Conservation (phyloP, 2,329 filamentous ascomycete genomes). For the Fusarium illudens region DNA sequence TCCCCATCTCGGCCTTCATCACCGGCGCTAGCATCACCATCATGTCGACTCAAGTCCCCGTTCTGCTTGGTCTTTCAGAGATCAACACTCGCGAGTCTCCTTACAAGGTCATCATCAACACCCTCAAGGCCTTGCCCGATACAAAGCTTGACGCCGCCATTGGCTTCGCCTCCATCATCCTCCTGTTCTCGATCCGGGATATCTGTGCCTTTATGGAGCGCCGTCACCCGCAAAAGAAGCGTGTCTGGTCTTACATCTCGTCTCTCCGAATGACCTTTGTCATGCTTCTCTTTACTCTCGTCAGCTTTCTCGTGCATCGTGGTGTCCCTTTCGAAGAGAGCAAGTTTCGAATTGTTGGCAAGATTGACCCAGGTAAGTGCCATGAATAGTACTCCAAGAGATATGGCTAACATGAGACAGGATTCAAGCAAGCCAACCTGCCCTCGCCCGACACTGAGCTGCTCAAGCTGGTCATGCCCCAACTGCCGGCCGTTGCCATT, state of each 20-base stretch:
- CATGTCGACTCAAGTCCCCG: slow-evolving; percentile 57
- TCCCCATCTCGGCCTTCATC: slow-evolving; percentile 60
- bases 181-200: slow-evolving; percentile 71
- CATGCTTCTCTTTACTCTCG: slow-evolving; percentile 77
- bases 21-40: slow-evolving; percentile 62
- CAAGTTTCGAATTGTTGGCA: slow-evolving; percentile 70
- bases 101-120: slow-evolving; percentile 56
- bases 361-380: slow-evolving; percentile 67
- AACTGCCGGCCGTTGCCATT: slow-evolving; percentile 77
- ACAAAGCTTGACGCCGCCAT: slow-evolving; percentile 74
- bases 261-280: slow-evolving; percentile 79
- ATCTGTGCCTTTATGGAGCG: slow-evolving; percentile 68
- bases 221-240: slow-evolving; percentile 66
- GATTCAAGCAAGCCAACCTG: slow-evolving; percentile 70
- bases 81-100: slow-evolving; percentile 57
- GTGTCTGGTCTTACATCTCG: slow-evolving; percentile 76
- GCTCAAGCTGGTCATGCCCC: slow-evolving; percentile 63
- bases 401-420: slow-evolving; percentile 43
- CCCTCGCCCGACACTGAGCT: slow-evolving; percentile 65
- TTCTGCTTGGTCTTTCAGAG: slow-evolving; percentile 52
- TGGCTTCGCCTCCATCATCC: slow-evolving; percentile 71
- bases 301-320: slow-evolving; percentile 74
- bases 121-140: slow-evolving; percentile 50
- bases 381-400: background rate
- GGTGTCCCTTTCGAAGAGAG: slow-evolving; percentile 56